phyloP scores from a whole-genome alignment of 495 filamentous ascomycete species.

The Penicillium fimorum region DNA sequence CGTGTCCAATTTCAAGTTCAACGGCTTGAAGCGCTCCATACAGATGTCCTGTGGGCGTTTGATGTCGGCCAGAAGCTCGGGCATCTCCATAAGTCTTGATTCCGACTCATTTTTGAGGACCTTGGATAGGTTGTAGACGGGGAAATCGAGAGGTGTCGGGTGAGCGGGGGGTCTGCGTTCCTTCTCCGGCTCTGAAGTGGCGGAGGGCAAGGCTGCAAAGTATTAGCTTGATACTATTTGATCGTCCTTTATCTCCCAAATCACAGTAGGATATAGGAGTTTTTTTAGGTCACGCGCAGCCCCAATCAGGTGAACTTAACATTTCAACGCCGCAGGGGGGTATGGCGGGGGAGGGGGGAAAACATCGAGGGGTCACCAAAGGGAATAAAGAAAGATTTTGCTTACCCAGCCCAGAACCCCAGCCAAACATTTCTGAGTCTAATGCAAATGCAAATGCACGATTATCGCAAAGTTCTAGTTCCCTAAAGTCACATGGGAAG shows the following conservation, averaged over 20 bases:
- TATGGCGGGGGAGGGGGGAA: background rate
- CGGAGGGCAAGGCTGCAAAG: slow-evolving; percentile 34
- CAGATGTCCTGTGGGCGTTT: slow-evolving; percentile 54
- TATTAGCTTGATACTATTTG: background rate
- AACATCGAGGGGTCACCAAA: slow-evolving; percentile 4
- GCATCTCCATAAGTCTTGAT: slow-evolving; percentile 36
- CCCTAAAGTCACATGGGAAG: background rate
- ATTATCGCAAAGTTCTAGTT: slow-evolving; percentile 5
- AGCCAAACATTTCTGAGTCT: slow-evolving; percentile 33
- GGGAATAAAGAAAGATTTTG: background rate
- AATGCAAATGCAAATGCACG: slow-evolving; percentile 13
- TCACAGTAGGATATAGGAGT: background rate
- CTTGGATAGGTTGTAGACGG: slow-evolving; percentile 38
- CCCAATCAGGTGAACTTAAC: background rate
- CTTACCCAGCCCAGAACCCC: slow-evolving; percentile 39
- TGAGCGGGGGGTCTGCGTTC: slow-evolving; percentile 46
- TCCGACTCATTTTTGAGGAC: slow-evolving; percentile 25
- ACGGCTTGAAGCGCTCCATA: slow-evolving; percentile 45
- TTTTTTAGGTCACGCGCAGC: background rate
- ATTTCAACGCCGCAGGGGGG: slow-evolving; percentile 2
- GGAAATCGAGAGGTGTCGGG: slow-evolving; percentile 52
- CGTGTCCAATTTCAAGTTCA: slow-evolving; percentile 51
- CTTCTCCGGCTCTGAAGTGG: slow-evolving; percentile 39
- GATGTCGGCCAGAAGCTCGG: slow-evolving; percentile 45
- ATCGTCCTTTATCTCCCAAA: background rate